Conservation (phyloP, 331 rosid genomes). For the Arachis monticola region DNA sequence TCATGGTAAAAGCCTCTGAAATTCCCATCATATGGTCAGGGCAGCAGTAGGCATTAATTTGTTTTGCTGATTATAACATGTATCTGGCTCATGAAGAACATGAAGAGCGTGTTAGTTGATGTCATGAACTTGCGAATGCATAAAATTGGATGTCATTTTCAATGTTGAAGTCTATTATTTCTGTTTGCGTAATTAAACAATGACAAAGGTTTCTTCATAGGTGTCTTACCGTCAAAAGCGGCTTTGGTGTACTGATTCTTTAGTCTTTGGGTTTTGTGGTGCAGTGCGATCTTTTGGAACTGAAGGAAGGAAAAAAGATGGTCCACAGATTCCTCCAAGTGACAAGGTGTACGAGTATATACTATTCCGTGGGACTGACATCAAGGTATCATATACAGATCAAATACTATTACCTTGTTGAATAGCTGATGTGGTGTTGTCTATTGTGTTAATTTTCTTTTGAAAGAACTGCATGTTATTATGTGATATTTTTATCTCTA, state of each 20-base stretch:
- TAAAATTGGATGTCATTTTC: background rate
- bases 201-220: background rate
- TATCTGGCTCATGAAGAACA: background rate
- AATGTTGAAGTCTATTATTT: background rate
- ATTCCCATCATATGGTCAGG: background rate
- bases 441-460: background rate
- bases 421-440: background rate
- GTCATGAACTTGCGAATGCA: background rate
- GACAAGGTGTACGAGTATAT: constrained; percentile 88
- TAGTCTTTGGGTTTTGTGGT: constrained; percentile 20
- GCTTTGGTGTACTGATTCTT: constrained; percentile 19
- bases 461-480: background rate
- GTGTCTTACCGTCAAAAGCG: constrained; percentile 1
- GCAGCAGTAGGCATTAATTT: background rate
- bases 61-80: constrained; percentile 3
- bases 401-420: background rate
- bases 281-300: constrained; percentile 90
- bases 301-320: constrained; percentile 96
- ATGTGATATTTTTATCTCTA: background rate
- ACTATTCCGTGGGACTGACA: constrained; percentile 92
- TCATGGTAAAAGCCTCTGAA: background rate
- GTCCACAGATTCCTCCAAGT: constrained; percentile 77
- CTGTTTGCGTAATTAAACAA: constrained; percentile 13
- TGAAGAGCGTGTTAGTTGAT: background rate
- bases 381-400: constrained; percentile 65